Evolutionary conservation across 2,329 filamentous ascomycete genomes (phyloP), one percentile per base, ranked within the genome.

Genomic region (Thyridium curvatum): DNA sequence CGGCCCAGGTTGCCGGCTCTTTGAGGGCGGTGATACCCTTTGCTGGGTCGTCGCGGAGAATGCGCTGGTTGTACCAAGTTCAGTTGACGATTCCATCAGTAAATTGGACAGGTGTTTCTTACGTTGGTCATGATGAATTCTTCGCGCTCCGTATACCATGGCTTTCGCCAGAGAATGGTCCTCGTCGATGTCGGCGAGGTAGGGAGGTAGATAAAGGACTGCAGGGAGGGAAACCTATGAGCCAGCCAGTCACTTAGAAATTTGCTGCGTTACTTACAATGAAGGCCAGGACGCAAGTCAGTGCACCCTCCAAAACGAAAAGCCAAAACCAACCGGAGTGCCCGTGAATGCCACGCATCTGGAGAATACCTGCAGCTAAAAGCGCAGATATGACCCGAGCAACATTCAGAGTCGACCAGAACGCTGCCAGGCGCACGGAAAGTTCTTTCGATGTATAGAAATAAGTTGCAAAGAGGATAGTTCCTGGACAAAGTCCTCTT

Each of bases 381-480:
- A 71, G 54, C 12, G 77, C 73, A 0, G 74, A 69, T 28, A 69
- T 62, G 30, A 70, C 59, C 40, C 60, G 36, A 48, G 64, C 46
- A 55, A 64, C 15, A 49, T 56, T 69, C 18, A 71, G 57, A 3
- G 66, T 69, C 1, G 65, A 66, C 84, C 83, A 88, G 58, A 87
- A 87, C 51, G 70, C 80, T 32, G 78, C 77, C 9, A 88, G 65
- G 0, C 84, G 74, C 26, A 75, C 69, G 0, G 82, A 79, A 1
- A 88, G 62, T 52, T 88, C 84, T 38, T 68, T 69, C 2, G 75
- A 76, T 4, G 74, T 86, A 62, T 86, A 88, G 59, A 83, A 88
- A 56, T 87, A 87, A 2, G 76, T 79, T 1, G 84, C 66, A 54
- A 84, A 86, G 2, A 83, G 64, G 36, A 84, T 75, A 26, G 21